Evolutionary conservation across 169 alveolate genomes (phyloP).

Genomic region (Cardiosporidium cionae): DNA sequence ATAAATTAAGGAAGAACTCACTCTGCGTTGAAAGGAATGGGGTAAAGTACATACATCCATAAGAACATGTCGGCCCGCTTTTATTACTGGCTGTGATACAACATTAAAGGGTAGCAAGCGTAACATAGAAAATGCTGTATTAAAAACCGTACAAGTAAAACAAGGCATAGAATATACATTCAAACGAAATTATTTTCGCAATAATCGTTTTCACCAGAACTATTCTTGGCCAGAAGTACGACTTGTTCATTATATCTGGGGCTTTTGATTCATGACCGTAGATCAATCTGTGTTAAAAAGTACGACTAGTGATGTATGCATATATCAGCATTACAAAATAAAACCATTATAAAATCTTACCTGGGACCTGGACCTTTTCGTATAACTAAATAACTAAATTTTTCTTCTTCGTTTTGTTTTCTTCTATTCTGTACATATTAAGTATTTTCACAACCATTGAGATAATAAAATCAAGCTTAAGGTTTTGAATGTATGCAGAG

Average conservation of each 20-base stretch:
- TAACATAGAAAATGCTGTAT: too few relatives aligned
- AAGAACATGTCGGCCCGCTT: conserved; percentile 66
- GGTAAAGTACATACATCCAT: conserved; percentile 70
- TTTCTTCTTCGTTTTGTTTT: conserved; percentile 70
- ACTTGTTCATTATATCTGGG: conserved; percentile 47
- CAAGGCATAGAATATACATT: too few relatives aligned
- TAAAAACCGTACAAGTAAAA: too few relatives aligned
- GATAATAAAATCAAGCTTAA: too few relatives aligned
- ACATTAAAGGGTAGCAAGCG: too few relatives aligned
- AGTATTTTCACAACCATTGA: too few relatives aligned
- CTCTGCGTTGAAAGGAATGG: conserved; percentile 20
- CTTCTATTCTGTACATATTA: too few relatives aligned
- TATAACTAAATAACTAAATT: conserved; percentile 60
- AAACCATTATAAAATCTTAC: not conserved
- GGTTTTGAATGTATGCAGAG: too few relatives aligned
- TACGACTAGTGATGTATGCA: too few relatives aligned
- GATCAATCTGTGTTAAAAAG: not conserved
- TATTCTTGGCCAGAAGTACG: conserved; percentile 78
- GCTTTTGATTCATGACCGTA: conserved; percentile 43
- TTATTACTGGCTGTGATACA: conserved; percentile 61
- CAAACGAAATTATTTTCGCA: too few relatives aligned
- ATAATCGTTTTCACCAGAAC: conserved; percentile 36
- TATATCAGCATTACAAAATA: too few relatives aligned
- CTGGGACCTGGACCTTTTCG: conserved; percentile 45
- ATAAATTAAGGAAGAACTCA: too few relatives aligned